Conservation (phyloP, 2,329 filamentous ascomycete species). For the Trichoderma sp. region DNA sequence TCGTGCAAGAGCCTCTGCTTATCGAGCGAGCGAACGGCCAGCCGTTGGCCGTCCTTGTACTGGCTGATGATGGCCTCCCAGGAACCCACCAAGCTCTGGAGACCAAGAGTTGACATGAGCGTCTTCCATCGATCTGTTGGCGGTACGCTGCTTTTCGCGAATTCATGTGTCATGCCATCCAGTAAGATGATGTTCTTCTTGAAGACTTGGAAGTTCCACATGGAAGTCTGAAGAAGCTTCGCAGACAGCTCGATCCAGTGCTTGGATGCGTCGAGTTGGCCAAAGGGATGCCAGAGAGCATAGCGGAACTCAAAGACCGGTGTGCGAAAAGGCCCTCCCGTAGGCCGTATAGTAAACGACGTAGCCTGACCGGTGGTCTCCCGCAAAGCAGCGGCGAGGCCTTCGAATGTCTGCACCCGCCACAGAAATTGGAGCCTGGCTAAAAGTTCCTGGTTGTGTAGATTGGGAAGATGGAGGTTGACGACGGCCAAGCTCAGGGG, state of each 20-base stretch:
- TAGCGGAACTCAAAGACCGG: slow-evolving; percentile 28
- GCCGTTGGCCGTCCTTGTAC: slow-evolving; percentile 4
- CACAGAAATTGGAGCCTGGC: slow-evolving; percentile 25
- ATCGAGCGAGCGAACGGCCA: slow-evolving; percentile 8
- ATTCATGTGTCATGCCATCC: slow-evolving; percentile 15
- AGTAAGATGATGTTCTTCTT: slow-evolving; percentile 5
- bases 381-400: slow-evolving; percentile 10
- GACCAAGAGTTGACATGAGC: slow-evolving; percentile 13
- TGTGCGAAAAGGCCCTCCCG: background rate
- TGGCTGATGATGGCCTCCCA: slow-evolving; percentile 21
- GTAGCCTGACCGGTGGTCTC: background rate
- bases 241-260: slow-evolving; percentile 26
- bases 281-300: slow-evolving; percentile 30
- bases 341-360: slow-evolving; percentile 19
- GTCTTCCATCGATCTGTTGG: slow-evolving; percentile 7
- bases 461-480: slow-evolving; percentile 22
- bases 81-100: slow-evolving; percentile 8
- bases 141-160: background rate
- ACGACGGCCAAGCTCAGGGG: slow-evolving; percentile 6
- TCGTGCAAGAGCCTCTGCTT: slow-evolving; percentile 2
- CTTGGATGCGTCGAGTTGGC: slow-evolving; percentile 22
- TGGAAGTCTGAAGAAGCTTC: slow-evolving; percentile 13
- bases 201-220: background rate
- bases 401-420: background rate
- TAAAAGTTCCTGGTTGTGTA: slow-evolving; percentile 13